Base-by-base conservation (phyloP, 495 filamentous ascomycete genomes). In the Umbilicaria muhlenbergii region DNA sequence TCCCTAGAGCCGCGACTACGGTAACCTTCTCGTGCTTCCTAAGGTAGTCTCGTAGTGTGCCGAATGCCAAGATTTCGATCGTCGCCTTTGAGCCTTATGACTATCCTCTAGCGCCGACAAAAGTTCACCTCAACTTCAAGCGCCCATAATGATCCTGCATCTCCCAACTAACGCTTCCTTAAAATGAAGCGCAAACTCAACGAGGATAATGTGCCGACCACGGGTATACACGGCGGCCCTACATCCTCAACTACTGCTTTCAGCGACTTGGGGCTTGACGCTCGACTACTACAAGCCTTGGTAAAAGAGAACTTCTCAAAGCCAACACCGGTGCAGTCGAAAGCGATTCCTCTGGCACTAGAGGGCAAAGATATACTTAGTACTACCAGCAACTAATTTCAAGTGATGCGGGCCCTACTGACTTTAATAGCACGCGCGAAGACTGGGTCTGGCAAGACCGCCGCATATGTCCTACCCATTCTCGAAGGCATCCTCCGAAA, bases 381-480 rank as follows among this genome's bases (percentile, higher is more conserved):
- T 75, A 60, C 48, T 37, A 34, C 7, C 18, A 13, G n/a, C 21
- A 14, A 14, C 37, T 4, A 3, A 8, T n/a, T n/a, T 16, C 11
- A 1, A 41, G 2, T 2, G 38, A 13, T 17, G 3, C 5, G 6
- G n/a, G n/a, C n/a, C n/a, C 19, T 21, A 69, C 43, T 38, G 11
- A 39, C 31, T 16, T 39, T 24, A 41, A 44, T 41, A 77, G 78
- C 86, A 41, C 83, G 84, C 50, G 81, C 89, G 35, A 91, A 86
- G 61, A 95, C 88, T 15, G 88, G 88, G 21, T 91, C 86, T 15
- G 89, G 91, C 38, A 98, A 98, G 65, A 98, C 91, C 5, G 83
- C 84, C n/a, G 91, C 91, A 41, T 98, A 98, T 61, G 68, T 94
- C n/a, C 71, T 96, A 19, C 91, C 91, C 1, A 71, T 94, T 34